Conservation (phyloP, 352 stramenopile genomes). For the Pythium apleroticum region DNA sequence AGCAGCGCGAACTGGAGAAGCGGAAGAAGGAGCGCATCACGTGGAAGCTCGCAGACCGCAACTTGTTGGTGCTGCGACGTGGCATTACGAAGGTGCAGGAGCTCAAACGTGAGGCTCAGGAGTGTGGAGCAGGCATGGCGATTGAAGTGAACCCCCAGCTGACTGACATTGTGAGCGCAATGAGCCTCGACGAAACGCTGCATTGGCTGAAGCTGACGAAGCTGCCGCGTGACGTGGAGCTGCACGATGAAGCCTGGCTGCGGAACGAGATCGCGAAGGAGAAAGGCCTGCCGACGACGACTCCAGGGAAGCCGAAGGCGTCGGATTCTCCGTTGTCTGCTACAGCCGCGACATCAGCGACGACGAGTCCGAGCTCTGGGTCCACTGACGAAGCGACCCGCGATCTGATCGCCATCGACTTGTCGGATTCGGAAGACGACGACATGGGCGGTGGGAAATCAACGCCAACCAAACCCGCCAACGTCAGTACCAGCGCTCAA, state of each 20-base stretch:
- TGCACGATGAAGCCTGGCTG: slow-evolving; percentile 72
- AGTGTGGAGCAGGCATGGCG: slow-evolving; percentile 59
- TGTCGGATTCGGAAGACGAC: slow-evolving; percentile 16
- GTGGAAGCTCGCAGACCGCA: slow-evolving; percentile 57
- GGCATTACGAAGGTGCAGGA: slow-evolving; percentile 73
- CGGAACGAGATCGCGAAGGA: slow-evolving; percentile 68
- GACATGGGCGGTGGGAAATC: neutral
- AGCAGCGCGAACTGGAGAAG: slow-evolving; percentile 27
- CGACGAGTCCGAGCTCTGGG: neutral
- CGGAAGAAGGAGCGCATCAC: slow-evolving; percentile 37
- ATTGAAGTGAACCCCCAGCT: slow-evolving; percentile 79
- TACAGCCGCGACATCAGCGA: neutral
- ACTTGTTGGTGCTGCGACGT: slow-evolving; percentile 66
- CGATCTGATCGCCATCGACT: slow-evolving; percentile 20
- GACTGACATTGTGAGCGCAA: slow-evolving; percentile 77
- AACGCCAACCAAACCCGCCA: neutral
- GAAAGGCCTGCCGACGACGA: slow-evolving; percentile 23
- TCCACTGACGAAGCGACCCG: neutral
- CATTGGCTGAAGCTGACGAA: slow-evolving; percentile 70
- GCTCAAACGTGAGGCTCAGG: slow-evolving; percentile 56
- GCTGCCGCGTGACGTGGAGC: slow-evolving; percentile 63
- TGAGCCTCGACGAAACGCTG: slow-evolving; percentile 58
- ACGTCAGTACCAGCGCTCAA: neutral
- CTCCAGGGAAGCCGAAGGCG: neutral
- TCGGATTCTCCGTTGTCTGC: neutral